Base-by-base conservation (phyloP, 1,284 basidiomycete genomes). In the Trametes polyzona region DNA sequence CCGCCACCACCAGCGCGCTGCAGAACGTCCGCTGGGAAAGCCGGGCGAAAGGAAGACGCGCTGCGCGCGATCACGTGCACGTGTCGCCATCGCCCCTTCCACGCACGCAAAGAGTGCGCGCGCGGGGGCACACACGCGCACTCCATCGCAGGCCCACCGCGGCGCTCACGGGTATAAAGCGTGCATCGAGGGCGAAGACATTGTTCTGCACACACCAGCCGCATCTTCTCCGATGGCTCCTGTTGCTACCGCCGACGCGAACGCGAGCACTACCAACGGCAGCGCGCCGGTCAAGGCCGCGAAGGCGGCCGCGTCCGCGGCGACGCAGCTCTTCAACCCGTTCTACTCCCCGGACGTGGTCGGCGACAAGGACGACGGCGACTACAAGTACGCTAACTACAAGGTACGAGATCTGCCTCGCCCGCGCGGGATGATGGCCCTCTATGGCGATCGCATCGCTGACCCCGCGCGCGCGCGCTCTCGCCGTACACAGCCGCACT, bases 281-380 rank as follows among this genome's bases (percentile, higher is more conserved):
- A 55, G 57, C 37, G 23, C 57, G 41, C 49, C 51, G 21, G 52
- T 61, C 17, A 66, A 66, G 56, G 58, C 60, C 35, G 55, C 57
- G 46, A 52, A 36, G 37, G 51, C 24, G 35, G 21, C 52, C 9
- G 59, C 64, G 2, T 29, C 24, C 23, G 46, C 23, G 33, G 37
- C 48, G 12, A 10, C 27, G 29, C 65, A 66, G 53, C 62, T 79
- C 37, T 75, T 83, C 72, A 88, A 88, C 65, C 83, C 86, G 0
- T 88, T 89, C 71, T 87, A 88, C 64, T 87, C 84, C 2, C 87
- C 87, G 43, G 74, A 78, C 24, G 74, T 74, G 17, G 79, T 71
- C 2, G 80, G 83, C 49, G 78, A 83, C 42, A 77, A 69, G 0
- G 78, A 85, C 58, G 74, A 79, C 51, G 42, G 37, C 19, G 67